These are phyloP conservation scores for Baeospora myosura DNA, from an alignment of 1,284 basidiomycete genomes.

Conservation along the genomic window DNA sequence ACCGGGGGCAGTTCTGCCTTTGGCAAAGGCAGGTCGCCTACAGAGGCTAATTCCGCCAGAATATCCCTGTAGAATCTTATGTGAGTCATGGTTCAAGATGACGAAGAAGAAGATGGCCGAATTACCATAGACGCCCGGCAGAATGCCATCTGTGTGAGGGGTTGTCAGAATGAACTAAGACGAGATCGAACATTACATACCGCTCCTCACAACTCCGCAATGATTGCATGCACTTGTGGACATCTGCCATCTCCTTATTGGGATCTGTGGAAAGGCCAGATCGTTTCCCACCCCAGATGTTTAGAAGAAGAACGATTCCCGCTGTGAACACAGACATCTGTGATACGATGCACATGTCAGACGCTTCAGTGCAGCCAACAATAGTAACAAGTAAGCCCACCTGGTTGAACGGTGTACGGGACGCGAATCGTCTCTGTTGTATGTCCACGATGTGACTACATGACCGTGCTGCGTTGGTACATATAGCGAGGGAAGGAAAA, in stretches of 20 bases:
- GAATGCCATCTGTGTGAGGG: slow-evolving; percentile 38
- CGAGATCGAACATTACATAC: slow-evolving; percentile 20
- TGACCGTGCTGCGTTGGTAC: slow-evolving; percentile 77
- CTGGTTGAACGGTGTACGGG: slow-evolving; percentile 32
- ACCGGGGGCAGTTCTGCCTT: slow-evolving; percentile 38
- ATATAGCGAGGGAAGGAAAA: slow-evolving; percentile 74
- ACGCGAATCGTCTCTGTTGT: slow-evolving; percentile 29
- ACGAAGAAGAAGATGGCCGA: slow-evolving; percentile 1
- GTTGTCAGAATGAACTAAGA: slow-evolving; percentile 4
- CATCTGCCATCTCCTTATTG: slow-evolving; percentile 60
- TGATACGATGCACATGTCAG: slow-evolving; percentile 14
- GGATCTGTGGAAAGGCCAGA: slow-evolving; percentile 49
- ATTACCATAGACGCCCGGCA: slow-evolving; percentile 38
- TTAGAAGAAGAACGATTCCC: slow-evolving; percentile 63
- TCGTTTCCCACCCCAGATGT: slow-evolving; percentile 66
- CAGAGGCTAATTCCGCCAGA: slow-evolving; percentile 58
- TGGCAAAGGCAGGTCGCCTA: slow-evolving; percentile 59
- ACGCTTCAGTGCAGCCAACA: neutral
- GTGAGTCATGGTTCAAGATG: slow-evolving; percentile 1
- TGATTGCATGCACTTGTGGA: slow-evolving; percentile 62
- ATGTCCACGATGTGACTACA: slow-evolving; percentile 67
- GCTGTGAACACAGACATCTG: slow-evolving; percentile 49
- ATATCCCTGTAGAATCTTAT: slow-evolving; percentile 49
- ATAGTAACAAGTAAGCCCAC: slow-evolving; percentile 23
- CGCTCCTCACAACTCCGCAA: slow-evolving; percentile 45